These are phyloP conservation scores for Apiosordaria backusii DNA, from an alignment of 495 filamentous ascomycete species.

Conservation along the genomic window DNA sequence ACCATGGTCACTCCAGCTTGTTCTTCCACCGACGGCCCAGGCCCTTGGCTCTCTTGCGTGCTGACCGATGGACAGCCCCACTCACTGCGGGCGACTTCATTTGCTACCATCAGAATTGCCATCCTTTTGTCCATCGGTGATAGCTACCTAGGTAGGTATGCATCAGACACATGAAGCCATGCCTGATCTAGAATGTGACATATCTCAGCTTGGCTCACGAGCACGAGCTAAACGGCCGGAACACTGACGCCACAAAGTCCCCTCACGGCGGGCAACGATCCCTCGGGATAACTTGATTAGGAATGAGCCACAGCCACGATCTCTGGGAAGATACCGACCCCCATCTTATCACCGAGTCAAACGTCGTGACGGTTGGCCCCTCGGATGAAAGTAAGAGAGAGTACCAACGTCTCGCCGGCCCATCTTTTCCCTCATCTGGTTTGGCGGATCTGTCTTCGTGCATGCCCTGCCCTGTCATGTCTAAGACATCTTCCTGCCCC, in stretches of 20 bases:
- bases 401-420: neutral
- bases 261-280: neutral
- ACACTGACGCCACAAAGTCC: neutral
- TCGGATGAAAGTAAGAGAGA: neutral
- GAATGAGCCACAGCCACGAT: neutral
- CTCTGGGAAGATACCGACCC: neutral
- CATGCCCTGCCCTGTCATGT: neutral
- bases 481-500: neutral
- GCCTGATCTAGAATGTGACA: neutral
- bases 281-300: neutral
- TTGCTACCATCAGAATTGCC: too few relatives aligned
- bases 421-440: neutral
- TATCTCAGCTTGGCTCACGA: neutral
- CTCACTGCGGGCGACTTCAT: too few relatives aligned
- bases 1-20: neutral
- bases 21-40: neutral
- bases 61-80: too few relatives aligned
- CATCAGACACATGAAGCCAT: too few relatives aligned
- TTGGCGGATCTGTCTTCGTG: neutral
- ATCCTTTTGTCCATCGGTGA: too few relatives aligned
- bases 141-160: too few relatives aligned
- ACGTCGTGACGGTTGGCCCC: neutral
- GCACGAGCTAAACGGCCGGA: too few relatives aligned
- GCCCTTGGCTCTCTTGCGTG: neutral
- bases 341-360: neutral